Conservation (phyloP, 1,139 yeast genomes). For the Pichia sp. region DNA sequence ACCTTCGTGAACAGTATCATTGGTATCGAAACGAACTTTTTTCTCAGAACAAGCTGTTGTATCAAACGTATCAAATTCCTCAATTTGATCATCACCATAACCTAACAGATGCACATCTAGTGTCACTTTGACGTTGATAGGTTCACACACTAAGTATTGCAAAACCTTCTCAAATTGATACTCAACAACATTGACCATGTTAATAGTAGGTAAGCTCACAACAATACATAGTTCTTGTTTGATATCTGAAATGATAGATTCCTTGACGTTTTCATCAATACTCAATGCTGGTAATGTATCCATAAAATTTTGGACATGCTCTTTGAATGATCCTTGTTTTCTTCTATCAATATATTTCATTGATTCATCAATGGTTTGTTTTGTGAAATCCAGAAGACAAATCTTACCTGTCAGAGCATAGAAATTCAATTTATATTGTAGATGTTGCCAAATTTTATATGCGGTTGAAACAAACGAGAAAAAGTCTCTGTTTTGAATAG, state of each 20-base stretch:
- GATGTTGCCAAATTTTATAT: slow-evolving; percentile 29
- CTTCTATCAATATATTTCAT: neutral
- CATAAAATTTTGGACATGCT: slow-evolving; percentile 3
- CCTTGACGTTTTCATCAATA: slow-evolving; percentile 8
- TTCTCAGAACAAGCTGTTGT: slow-evolving; percentile 17
- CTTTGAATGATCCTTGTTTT: neutral
- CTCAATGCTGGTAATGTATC: slow-evolving; percentile 1
- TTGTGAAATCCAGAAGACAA: slow-evolving; percentile 28
- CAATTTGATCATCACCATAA: slow-evolving; percentile 6
- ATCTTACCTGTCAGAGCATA: slow-evolving; percentile 38
- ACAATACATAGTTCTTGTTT: slow-evolving; percentile 39
- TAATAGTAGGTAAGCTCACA: slow-evolving; percentile 53
- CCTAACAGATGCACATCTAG: slow-evolving; percentile 22
- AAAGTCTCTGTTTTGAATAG: slow-evolving; percentile 11
- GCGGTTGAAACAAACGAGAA: slow-evolving; percentile 30
- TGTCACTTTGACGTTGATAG: slow-evolving; percentile 45
- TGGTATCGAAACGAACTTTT: slow-evolving; percentile 33
- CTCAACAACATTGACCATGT: slow-evolving; percentile 50
- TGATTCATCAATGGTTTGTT: slow-evolving; percentile 11
- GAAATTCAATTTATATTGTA: slow-evolving; percentile 39
- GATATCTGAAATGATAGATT: neutral
- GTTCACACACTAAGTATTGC: slow-evolving; percentile 62
- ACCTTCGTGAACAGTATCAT: slow-evolving; percentile 14
- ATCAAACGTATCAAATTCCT: slow-evolving; percentile 18
- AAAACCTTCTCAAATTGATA: slow-evolving; percentile 39